A percentile compares a stretch with the other conserved stretches of the same genome.
These are phyloP conservation scores for Yarrowia galli DNA, from an alignment of 1,139 yeast genomes.

Conservation along the genomic window DNA sequence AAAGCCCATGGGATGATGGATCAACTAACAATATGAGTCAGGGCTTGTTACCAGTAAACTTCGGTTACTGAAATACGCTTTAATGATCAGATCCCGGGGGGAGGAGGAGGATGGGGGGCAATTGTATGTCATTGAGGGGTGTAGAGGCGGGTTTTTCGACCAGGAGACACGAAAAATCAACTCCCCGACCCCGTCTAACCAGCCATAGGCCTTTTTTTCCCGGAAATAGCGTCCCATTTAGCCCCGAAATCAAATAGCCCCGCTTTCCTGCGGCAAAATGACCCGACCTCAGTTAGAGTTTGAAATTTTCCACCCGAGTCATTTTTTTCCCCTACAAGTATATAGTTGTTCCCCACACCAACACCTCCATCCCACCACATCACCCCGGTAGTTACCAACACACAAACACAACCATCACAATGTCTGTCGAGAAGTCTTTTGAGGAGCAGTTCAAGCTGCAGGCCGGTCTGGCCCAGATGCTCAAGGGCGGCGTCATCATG, in stretches of 20 bases:
- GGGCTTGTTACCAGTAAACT: slow-evolving; percentile 19
- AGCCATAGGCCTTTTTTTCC: not conserved
- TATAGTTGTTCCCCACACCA: slow-evolving; percentile 38
- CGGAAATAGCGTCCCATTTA: not conserved
- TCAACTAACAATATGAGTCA: slow-evolving; percentile 26
- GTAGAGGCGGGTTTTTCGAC: too few relatives aligned
- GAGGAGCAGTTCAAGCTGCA: slow-evolving; percentile 61
- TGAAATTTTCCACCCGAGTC: slow-evolving; percentile 39
- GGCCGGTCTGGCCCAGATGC: slow-evolving; percentile 88
- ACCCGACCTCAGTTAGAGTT: slow-evolving; percentile 33
- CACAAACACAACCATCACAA: slow-evolving; percentile 10
- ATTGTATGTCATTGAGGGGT: too few relatives aligned
- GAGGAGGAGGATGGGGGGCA: too few relatives aligned
- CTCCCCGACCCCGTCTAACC: too few relatives aligned
- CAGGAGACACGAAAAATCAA: not conserved
- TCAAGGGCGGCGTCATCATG: slow-evolving; percentile 75
- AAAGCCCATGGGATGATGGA: not conserved
- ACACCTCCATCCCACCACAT: slow-evolving; percentile 30
- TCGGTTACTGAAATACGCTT: slow-evolving; percentile 33
- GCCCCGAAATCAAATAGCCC: slow-evolving; percentile 7
- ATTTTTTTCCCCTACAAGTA: slow-evolving; percentile 34
- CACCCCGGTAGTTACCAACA: not conserved
- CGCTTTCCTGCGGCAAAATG: slow-evolving; percentile 37
- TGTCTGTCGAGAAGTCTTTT: slow-evolving; percentile 38
- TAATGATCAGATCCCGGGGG: slow-evolving; percentile 7